Evolutionary conservation across 108 stramenopile species (phyloP).

Genomic region (Cyclotella distinguenda): DNA sequence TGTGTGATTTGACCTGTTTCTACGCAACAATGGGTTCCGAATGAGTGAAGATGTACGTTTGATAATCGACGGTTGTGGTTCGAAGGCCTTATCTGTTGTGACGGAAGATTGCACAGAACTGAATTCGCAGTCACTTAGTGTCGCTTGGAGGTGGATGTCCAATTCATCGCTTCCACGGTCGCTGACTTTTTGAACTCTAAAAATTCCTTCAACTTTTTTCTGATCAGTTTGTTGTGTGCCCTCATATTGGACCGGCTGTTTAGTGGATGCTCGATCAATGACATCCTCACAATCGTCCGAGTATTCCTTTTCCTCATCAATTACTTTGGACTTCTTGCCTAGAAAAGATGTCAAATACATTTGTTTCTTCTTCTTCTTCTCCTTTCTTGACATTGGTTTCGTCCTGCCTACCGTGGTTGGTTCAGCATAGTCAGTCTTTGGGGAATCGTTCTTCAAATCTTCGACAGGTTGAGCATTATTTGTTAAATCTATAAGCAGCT

Average conservation of each 20-base stretch:
- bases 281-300: conserved; percentile 2
- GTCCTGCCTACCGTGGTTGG: too few relatives aligned
- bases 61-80: conserved; percentile 8
- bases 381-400: neutral
- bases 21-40: conserved; percentile 19
- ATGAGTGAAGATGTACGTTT: conserved; percentile 27
- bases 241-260: too few relatives aligned
- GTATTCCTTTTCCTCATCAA: conserved; percentile 34
- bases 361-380: conserved; percentile 7
- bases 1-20: conserved; percentile 4
- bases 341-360: conserved; percentile 12
- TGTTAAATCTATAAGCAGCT: too few relatives aligned
- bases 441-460: too few relatives aligned
- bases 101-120: conserved; percentile 40
- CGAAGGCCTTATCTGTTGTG: conserved; percentile 16
- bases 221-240: too few relatives aligned
- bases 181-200: neutral
- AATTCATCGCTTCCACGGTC: neutral
- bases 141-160: conserved; percentile 26
- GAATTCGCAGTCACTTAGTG: conserved; percentile 30
- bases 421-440: too few relatives aligned
- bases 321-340: conserved; percentile 23
- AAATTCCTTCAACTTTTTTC: neutral
- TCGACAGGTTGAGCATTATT: too few relatives aligned
- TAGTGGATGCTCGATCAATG: neutral